phyloP scores from a whole-genome alignment of 148 eudicot species.

The Cornus kousa region DNA sequence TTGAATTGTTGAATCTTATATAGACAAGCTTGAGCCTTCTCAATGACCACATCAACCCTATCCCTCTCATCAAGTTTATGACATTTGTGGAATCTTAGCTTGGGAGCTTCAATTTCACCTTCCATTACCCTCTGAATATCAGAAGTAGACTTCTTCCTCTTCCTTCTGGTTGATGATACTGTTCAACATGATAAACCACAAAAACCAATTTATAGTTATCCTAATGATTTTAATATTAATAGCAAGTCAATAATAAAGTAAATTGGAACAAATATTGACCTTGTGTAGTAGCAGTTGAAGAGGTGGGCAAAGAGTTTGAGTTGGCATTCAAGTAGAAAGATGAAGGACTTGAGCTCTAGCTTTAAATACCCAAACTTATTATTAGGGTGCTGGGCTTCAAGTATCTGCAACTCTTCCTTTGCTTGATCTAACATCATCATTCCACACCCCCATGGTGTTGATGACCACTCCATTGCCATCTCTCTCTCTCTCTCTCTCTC shows the following conservation, averaged over 20 bases:
- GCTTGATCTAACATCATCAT: constrained; percentile 23
- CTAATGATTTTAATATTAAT: no score
- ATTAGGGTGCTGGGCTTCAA: constrained; percentile 49
- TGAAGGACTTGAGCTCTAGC: constrained; percentile 59
- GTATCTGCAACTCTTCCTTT: constrained; percentile 53
- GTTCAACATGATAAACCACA: background rate
- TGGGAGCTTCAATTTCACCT: background rate
- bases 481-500: no score
- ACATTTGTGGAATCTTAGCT: constrained; percentile 5
- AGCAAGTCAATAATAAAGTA: no score
- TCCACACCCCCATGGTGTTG: no score
- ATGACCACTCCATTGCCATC: no score
- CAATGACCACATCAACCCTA: constrained; percentile 47
- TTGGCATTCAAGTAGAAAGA: constrained; percentile 28
- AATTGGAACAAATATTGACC: constrained; percentile 14
- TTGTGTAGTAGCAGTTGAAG: constrained; percentile 42
- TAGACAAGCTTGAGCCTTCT: constrained; percentile 53
- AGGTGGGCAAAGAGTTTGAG: constrained; percentile 10
- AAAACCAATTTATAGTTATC: no score
- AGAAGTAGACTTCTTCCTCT: constrained; percentile 27
- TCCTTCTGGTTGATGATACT: constrained; percentile 44
- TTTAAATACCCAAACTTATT: constrained; percentile 48
- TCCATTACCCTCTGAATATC: constrained; percentile 4
- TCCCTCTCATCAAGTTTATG: constrained; percentile 8
- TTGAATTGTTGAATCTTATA: constrained; percentile 48